Percentiles rank a stretch among this genome's conserved stretches.
These are phyloP conservation scores for Helicostylum pulchrum DNA, from an alignment of 192 early-diverging fungal species.

Conservation along the genomic window DNA sequence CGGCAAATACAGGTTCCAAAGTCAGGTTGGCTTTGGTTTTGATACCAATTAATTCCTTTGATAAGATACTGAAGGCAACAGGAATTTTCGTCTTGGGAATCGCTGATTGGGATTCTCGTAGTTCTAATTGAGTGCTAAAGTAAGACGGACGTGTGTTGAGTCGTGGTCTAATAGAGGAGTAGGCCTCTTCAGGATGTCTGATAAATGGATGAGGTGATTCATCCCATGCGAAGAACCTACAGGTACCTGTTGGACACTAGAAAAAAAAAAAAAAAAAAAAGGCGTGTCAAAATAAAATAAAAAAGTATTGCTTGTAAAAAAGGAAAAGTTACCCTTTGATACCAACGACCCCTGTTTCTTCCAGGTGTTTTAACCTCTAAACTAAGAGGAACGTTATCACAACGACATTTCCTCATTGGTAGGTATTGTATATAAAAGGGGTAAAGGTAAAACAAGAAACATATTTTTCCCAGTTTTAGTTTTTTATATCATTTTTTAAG, in stretches of 20 bases:
- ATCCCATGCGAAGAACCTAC: conserved; percentile 21
- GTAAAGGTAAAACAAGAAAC: no score
- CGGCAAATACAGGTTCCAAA: conserved; percentile 1
- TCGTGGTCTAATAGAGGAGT: background rate
- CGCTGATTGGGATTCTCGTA: background rate
- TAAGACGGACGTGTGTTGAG: background rate
- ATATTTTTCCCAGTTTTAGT: no score
- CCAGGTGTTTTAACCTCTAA: background rate
- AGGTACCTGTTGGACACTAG: conserved; percentile 8
- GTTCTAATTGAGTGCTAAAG: background rate
- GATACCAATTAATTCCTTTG: conserved; percentile 13
- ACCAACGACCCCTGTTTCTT: conserved; percentile 14
- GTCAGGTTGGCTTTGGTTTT: background rate
- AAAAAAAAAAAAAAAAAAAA: conserved; percentile 2
- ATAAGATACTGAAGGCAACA: conserved; percentile 7
- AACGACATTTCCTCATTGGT: background rate
- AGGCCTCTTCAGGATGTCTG: background rate
- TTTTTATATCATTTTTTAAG: no score
- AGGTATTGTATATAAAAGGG: no score
- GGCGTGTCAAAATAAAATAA: background rate
- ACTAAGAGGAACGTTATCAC: background rate
- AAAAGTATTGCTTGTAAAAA: background rate
- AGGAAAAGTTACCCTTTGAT: background rate
- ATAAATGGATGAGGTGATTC: background rate
- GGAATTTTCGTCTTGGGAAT: background rate